Evolutionary conservation across 75 land plant species (phyloP).

Genomic region (Gnetum montanum): DNA sequence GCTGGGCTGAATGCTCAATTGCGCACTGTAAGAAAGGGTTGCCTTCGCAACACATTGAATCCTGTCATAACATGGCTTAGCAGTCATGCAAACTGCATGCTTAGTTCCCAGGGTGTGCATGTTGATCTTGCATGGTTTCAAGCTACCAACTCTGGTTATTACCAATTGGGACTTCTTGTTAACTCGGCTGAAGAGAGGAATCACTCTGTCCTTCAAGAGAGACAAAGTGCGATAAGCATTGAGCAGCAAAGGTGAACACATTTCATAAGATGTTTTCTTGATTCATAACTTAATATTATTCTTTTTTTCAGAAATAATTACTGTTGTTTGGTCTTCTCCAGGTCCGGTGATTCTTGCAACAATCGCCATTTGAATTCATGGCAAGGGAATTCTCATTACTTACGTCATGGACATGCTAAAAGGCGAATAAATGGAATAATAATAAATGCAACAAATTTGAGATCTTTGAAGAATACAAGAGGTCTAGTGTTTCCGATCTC

Average conservation of each 20-base stretch:
- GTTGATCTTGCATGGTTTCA: constrained; percentile 91
- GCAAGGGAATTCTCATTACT: not conserved
- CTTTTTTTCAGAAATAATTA: not conserved
- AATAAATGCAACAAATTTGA: constrained; percentile 16
- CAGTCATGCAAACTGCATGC: constrained; percentile 73
- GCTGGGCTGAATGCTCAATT: constrained; percentile 96
- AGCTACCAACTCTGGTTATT: constrained; percentile 60
- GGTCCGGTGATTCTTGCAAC: not conserved
- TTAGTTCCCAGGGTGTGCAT: constrained; percentile 42
- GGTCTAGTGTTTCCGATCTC: constrained; percentile 22
- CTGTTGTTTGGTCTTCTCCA: too few species aligned
- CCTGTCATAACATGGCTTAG: constrained; percentile 77
- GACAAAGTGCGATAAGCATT: constrained; percentile 5
- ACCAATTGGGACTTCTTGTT: constrained; percentile 74
- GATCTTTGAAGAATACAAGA: constrained; percentile 14
- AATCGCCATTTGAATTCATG: not conserved
- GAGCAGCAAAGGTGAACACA: constrained; percentile 10
- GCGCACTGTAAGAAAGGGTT: constrained; percentile 71
- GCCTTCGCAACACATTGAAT: constrained; percentile 40
- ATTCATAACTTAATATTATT: not conserved
- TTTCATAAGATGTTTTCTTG: not conserved
- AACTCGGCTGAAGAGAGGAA: constrained; percentile 37
- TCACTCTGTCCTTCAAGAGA: constrained; percentile 2
- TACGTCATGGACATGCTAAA: not conserved
- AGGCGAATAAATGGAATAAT: constrained; percentile 20